Percentiles rank a stretch among this genome's conserved stretches.
Evolutionary conservation across 2,329 filamentous ascomycete genomes (phyloP).

Genomic region (Aureobasidium sp.): DNA sequence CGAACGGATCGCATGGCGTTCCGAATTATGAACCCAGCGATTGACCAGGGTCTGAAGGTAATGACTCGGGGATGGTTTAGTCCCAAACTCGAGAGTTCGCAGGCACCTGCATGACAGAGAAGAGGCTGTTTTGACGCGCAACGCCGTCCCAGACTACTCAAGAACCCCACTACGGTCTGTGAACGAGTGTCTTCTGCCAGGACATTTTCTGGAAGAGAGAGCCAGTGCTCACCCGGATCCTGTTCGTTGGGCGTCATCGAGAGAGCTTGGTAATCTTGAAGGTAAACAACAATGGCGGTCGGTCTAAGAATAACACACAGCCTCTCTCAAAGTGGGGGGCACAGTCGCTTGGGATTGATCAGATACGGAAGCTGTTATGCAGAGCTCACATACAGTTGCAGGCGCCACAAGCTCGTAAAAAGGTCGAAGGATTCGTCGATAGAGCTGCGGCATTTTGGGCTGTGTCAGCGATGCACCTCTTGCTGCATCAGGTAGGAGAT

Average conservation of each 20-base stretch:
- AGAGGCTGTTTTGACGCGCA: background rate
- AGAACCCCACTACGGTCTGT: background rate
- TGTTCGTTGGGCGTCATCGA: conserved; percentile 2
- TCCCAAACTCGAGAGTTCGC: conserved; percentile 7
- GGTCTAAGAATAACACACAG: conserved; percentile 9
- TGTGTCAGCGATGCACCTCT: conserved; percentile 3
- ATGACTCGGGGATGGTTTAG: conserved; percentile 4
- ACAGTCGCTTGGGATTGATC: background rate
- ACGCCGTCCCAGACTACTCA: background rate
- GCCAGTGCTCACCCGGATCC: background rate
- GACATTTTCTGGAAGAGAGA: background rate
- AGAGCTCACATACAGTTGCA: conserved; percentile 2
- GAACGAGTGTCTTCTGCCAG: background rate
- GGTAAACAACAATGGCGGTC: background rate
- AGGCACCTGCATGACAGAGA: conserved; percentile 7
- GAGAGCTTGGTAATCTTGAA: background rate
- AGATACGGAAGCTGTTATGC: conserved; percentile 1
- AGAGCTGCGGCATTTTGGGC: background rate
- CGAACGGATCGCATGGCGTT: conserved; percentile 3
- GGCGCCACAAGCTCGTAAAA: background rate
- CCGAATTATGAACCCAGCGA: background rate
- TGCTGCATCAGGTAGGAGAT: background rate
- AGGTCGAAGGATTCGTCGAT: background rate
- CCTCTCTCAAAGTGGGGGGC: background rate
- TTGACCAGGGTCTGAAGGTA: background rate